Conservation (phyloP, 2,329 filamentous ascomycete species). For the Ascochyta viciae-villosae region DNA sequence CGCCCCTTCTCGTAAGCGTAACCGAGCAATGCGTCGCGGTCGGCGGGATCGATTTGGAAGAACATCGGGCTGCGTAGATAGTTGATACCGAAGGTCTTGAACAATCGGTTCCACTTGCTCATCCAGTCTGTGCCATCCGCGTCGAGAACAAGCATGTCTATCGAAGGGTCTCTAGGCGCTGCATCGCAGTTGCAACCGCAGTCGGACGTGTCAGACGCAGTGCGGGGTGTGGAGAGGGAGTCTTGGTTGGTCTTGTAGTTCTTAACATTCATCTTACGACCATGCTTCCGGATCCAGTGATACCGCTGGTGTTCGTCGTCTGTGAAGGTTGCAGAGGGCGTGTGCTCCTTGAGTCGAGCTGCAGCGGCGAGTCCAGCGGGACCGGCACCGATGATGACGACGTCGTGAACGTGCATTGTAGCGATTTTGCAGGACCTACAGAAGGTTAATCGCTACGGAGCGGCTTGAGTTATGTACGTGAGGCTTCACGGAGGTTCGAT, state of each 20-base stretch:
- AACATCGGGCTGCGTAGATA: conserved; percentile 82
- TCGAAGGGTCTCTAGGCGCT: conserved; percentile 7
- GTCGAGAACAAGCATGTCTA: conserved; percentile 67
- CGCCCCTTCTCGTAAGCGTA: conserved; percentile 68
- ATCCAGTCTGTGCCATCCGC: conserved; percentile 70
- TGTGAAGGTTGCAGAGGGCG: conserved; percentile 80
- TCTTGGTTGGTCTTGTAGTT: conserved; percentile 54
- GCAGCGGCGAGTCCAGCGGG: conserved; percentile 78
- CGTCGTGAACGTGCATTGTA: conserved; percentile 60
- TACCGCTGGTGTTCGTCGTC: conserved; percentile 85
- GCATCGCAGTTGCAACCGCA: conserved; percentile 22
- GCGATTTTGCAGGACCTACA: background rate
- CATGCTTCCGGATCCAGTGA: conserved; percentile 75
- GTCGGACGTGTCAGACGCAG: conserved; percentile 29
- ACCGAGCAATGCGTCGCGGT: conserved; percentile 75
- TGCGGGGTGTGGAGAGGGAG: conserved; percentile 33
- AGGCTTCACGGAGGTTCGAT: background rate
- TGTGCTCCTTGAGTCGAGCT: conserved; percentile 73
- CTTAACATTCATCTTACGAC: conserved; percentile 65
- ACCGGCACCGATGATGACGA: conserved; percentile 76
- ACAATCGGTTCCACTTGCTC: conserved; percentile 72
- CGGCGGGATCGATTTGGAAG: conserved; percentile 79
- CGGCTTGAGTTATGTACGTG: background rate
- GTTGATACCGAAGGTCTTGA: conserved; percentile 71
- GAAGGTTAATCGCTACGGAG: too few relatives aligned